phyloP scores from a whole-genome alignment of 495 filamentous ascomycete genomes.

The Penicillium pancosmium region DNA sequence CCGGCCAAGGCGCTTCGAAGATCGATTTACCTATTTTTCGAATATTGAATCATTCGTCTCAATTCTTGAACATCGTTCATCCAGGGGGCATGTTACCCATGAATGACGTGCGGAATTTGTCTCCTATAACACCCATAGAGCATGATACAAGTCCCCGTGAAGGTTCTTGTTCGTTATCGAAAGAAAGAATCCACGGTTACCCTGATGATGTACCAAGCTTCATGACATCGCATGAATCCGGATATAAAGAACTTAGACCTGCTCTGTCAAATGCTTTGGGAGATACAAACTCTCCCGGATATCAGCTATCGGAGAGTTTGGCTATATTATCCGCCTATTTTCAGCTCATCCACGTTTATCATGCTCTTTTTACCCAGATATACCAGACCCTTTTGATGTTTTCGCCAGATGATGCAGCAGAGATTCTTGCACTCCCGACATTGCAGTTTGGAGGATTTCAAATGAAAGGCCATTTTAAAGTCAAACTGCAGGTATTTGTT shows the following conservation, averaged over 20 bases:
- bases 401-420: constrained; percentile 17
- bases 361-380: constrained; percentile 20
- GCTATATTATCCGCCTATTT: constrained; percentile 21
- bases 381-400: constrained; percentile 24
- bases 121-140: background rate
- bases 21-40: constrained; percentile 25
- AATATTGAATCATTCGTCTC: constrained; percentile 22
- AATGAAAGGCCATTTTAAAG: constrained; percentile 16
- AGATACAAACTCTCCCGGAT: background rate
- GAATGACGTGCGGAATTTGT: too few species aligned
- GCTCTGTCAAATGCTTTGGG: background rate
- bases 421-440: constrained; percentile 17
- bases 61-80: constrained; percentile 21
- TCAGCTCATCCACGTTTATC: constrained; percentile 22
- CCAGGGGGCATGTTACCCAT: background rate
- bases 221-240: background rate
- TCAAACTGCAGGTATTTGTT: constrained; percentile 19
- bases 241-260: background rate
- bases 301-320: constrained; percentile 7
- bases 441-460: constrained; percentile 16
- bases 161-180: background rate
- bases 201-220: background rate
- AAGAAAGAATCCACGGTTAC: background rate
- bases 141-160: background rate
- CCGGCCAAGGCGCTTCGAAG: background rate